Percentiles rank a stretch among this genome's conserved stretches.
phyloP scores from a whole-genome alignment of 2,329 filamentous ascomycete genomes.

The Aureobasidium zeae region DNA sequence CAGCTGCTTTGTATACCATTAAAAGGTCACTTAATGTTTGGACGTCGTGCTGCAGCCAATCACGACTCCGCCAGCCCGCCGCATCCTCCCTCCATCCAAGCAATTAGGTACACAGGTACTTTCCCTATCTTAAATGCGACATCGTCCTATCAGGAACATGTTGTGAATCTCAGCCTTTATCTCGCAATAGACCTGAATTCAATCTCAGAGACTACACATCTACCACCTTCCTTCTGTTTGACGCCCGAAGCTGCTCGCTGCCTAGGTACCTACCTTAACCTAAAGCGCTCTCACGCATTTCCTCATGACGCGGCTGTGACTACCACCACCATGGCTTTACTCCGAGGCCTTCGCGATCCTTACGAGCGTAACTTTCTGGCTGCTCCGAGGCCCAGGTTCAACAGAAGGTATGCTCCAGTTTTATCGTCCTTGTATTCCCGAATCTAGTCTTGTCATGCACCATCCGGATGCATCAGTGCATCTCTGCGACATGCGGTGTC shows the following conservation, averaged over 20 bases:
- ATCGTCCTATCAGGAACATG: too few species aligned
- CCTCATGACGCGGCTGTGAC: background rate
- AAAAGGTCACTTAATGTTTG: background rate
- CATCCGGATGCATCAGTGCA: too few species aligned
- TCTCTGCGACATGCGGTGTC: too few species aligned
- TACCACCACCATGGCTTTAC: slow-evolving; percentile 1
- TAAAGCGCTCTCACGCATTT: background rate
- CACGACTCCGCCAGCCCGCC: background rate
- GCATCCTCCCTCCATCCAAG: background rate
- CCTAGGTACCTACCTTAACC: too few species aligned
- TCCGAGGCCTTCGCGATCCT: slow-evolving; percentile 6
- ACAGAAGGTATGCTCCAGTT: slow-evolving; percentile 8
- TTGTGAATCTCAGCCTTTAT: too few species aligned
- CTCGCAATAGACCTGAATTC: too few species aligned
- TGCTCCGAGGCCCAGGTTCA: slow-evolving; percentile 5
- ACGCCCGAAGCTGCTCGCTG: background rate
- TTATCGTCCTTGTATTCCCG: too few species aligned
- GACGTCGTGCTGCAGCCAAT: too few species aligned
- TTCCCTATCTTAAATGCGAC: too few species aligned
- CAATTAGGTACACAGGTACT: too few species aligned
- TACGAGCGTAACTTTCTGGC: slow-evolving; percentile 7
- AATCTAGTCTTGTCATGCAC: background rate
- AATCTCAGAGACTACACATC: background rate
- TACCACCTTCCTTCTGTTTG: background rate
- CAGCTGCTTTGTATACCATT: slow-evolving; percentile 30